Base-by-base conservation (phyloP, 2,329 filamentous ascomycete species). In the Pestalotiopsis sp. region DNA sequence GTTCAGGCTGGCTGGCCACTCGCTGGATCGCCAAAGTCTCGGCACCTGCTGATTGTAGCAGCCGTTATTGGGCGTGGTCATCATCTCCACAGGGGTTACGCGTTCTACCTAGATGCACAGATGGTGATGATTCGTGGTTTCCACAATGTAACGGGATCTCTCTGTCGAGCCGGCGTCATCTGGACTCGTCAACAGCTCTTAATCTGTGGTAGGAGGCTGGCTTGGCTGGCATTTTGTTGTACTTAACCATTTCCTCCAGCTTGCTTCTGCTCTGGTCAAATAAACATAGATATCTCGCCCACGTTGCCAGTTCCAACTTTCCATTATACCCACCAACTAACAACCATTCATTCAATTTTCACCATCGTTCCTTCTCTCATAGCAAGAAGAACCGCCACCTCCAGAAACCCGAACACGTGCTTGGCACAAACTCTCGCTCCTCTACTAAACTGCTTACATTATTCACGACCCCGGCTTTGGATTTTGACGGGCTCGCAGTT, bases 41-140 rank as follows among this genome's bases (percentile, higher is more conserved):
- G 61, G 61, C 61, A 64, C 61, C 61, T 64, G 61, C 61, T 64
- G 41, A 64, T 64, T 64, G 61, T 52, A 52, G 61, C 61, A 64
- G 12, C 39, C 38, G 20, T 52, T 31, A 64, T 64, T 64, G 61
- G 61, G 12, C 25, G 61, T 41, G 39, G 38, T 25, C 38, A 39
- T 36, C 39, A 20, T 25, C 25, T 23, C 20, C 61, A 45, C 61
- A 64, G 38, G 61, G 61, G 25, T 23, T 64, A 64, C 61, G 61
- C 61, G 61, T 64, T 64, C 61, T 41, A 11, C 38, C 3, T 9
- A 36, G 49, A 23, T 31, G 39, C 61, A 64, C 36, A 62, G 59
- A 62, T 39, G 59, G 59, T 39, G 59, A 62, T 36, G 27, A n/a
- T 20, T 62, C 31, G 25, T 38, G 14, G 31, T 62, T 39, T 62